Evolutionary conservation across 2,329 filamentous ascomycete genomes (phyloP).

Genomic region (Hortaea werneckii): DNA sequence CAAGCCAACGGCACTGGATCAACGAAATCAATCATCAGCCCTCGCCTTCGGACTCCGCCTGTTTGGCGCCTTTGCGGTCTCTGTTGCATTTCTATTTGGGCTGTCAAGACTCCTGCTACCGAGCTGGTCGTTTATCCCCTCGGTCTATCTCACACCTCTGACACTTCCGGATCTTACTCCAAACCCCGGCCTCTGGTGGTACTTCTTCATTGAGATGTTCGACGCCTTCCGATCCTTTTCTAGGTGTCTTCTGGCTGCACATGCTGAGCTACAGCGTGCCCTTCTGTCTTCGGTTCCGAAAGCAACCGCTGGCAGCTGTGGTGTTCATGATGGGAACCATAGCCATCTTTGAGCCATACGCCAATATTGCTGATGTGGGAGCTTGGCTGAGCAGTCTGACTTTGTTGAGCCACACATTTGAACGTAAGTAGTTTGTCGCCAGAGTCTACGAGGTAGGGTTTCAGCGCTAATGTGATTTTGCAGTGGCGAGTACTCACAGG

Average conservation of each 20-base stretch:
- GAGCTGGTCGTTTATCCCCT: constrained; percentile 78
- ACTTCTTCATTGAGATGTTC: constrained; percentile 99
- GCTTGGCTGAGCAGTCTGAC: constrained; percentile 76
- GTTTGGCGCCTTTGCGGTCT: constrained; percentile 42
- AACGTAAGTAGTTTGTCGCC: constrained; percentile 42
- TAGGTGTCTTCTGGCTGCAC: constrained; percentile 93
- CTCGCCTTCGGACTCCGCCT: constrained; percentile 38
- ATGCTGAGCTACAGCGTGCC: constrained; percentile 82
- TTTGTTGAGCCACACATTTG: constrained; percentile 83
- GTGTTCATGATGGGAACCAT: constrained; percentile 81
- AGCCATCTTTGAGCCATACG: constrained; percentile 94
- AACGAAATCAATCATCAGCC: constrained; percentile 10
- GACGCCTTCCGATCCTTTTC: constrained; percentile 97
- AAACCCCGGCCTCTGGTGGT: constrained; percentile 97
- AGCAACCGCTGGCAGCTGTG: constrained; percentile 77
- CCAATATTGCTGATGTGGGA: constrained; percentile 80
- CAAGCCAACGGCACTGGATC: constrained; percentile 12
- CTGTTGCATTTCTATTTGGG: constrained; percentile 53
- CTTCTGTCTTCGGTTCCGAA: constrained; percentile 68
- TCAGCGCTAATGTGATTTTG: not conserved
- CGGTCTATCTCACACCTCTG: constrained; percentile 88
- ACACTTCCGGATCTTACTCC: constrained; percentile 86
- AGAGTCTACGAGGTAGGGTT: too few species aligned
- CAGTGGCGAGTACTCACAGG: constrained; percentile 58
- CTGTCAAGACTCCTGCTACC: constrained; percentile 65